These are phyloP conservation scores for Rubus idaeus DNA, from an alignment of 306 rosid genomes.

Conservation along the genomic window DNA sequence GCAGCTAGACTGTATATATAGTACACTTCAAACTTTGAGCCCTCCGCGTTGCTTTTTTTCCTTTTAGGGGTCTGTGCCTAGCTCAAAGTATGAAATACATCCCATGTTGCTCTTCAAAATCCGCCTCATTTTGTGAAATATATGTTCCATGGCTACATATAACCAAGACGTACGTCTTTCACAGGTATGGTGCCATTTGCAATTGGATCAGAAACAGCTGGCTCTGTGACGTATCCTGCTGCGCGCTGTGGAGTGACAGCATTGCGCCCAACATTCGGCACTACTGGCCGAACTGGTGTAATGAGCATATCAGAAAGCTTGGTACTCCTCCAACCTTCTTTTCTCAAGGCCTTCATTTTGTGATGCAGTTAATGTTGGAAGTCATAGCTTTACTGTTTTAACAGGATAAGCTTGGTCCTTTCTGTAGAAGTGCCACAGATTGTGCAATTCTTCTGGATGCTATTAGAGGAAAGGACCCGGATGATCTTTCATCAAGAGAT, in stretches of 20 bases:
- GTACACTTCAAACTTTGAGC: background rate
- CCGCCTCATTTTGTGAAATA: background rate
- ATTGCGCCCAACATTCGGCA: conserved; percentile 78
- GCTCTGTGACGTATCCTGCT: conserved; percentile 77
- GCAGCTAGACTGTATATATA: background rate
- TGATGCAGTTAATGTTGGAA: conserved; percentile 10
- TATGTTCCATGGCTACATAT: background rate
- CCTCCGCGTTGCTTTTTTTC: background rate
- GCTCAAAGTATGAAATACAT: background rate
- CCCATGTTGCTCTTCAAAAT: background rate
- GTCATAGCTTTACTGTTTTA: conserved; percentile 26
- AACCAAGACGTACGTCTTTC: background rate
- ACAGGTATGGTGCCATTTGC: conserved; percentile 91
- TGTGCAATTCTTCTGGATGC: conserved; percentile 68
- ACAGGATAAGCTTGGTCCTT: conserved; percentile 91
- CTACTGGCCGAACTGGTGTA: conserved; percentile 77
- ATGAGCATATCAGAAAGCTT: conserved; percentile 87
- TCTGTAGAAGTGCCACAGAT: conserved; percentile 81
- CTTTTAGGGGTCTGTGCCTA: background rate
- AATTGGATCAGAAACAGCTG: conserved; percentile 82
- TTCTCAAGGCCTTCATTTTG: background rate
- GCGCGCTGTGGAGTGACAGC: conserved; percentile 87
- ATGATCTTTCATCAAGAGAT: conserved; percentile 70
- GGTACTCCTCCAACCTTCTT: conserved; percentile 37
- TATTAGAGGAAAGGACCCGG: conserved; percentile 73